Evolutionary conservation across 257 asterid species (phyloP).

Genomic region (Fraxinus quadrangulata): DNA sequence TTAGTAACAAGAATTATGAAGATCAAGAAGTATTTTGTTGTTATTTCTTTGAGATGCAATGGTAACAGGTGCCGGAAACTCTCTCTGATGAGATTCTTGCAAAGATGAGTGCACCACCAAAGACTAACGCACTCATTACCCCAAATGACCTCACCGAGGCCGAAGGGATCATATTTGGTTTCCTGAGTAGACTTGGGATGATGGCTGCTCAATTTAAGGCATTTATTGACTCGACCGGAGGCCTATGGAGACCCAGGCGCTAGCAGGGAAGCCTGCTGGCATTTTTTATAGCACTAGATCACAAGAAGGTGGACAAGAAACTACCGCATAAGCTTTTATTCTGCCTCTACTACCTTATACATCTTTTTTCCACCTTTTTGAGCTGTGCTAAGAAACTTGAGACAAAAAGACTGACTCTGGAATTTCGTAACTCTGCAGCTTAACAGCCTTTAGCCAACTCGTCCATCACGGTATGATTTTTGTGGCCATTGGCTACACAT

Average conservation of each 20-base stretch:
- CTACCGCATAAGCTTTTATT: conserved; percentile 51
- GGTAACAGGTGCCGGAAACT: neutral
- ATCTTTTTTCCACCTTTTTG: neutral
- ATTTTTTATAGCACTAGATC: neutral
- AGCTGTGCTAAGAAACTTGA: neutral
- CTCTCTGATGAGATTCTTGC: neutral
- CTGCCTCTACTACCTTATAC: neutral
- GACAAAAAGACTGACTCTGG: neutral
- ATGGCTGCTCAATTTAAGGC: neutral
- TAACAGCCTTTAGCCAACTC: conserved; percentile 67
- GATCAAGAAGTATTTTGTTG: neutral
- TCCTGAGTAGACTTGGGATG: neutral
- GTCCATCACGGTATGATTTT: conserved; percentile 68
- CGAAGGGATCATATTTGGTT: neutral
- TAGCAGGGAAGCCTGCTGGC: neutral
- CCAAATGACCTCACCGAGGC: neutral
- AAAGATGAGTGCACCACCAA: neutral
- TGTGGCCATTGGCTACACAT: conserved; percentile 65
- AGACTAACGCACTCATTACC: neutral
- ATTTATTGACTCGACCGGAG: neutral
- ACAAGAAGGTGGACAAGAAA: conserved; percentile 31
- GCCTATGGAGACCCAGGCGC: neutral
- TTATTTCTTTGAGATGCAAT: neutral
- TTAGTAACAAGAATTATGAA: no score
- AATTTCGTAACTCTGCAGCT: conserved; percentile 36